Conservation (phyloP, 2,329 filamentous ascomycete genomes). For the Colletotrichum liaoningense region DNA sequence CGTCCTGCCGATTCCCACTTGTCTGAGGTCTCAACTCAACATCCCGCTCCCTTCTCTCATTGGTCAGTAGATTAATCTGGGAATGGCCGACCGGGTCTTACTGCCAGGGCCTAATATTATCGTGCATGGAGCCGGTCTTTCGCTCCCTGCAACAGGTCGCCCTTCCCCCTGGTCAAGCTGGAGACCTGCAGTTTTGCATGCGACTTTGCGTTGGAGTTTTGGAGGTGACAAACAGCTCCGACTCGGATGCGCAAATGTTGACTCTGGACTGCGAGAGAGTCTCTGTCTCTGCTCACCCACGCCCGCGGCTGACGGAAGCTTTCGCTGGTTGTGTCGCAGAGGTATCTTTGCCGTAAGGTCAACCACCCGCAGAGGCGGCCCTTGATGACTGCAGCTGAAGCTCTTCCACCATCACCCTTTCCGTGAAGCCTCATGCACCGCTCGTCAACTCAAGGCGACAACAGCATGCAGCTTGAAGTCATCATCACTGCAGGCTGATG, state of each 20-base stretch:
- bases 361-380: conserved; percentile 7
- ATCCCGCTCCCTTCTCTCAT: not conserved
- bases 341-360: not conserved
- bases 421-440: conserved; percentile 8
- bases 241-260: not conserved
- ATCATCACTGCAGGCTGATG: conserved; percentile 19
- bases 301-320: not conserved
- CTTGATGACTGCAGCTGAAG: conserved; percentile 23
- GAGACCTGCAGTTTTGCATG: conserved; percentile 24
- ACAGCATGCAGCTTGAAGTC: conserved; percentile 23
- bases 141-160: conserved; percentile 11
- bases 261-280: not conserved
- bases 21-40: conserved; percentile 30
- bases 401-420: not conserved
- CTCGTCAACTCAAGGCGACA: not conserved
- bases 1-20: not conserved
- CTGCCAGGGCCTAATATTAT: conserved; percentile 20
- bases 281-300: not conserved
- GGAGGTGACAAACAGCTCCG: conserved; percentile 8
- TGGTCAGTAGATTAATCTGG: conserved; percentile 1
- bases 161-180: conserved; percentile 8
- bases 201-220: not conserved
- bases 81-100: conserved; percentile 15
- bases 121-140: conserved; percentile 23
- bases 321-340: not conserved